phyloP scores from a whole-genome alignment of 176 grass and related monocot genomes.

The Thalia dealbata region DNA sequence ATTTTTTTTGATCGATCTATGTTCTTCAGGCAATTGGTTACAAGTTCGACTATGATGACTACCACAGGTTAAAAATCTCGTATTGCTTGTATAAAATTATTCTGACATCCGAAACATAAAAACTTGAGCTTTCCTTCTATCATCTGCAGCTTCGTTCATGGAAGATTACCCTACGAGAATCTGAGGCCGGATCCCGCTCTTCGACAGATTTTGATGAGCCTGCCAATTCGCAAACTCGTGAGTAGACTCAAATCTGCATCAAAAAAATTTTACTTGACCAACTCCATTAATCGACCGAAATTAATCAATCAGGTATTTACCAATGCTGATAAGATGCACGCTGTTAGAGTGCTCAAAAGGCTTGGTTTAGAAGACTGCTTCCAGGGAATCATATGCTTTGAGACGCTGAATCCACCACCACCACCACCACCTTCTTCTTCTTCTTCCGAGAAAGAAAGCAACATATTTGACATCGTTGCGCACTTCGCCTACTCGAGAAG shows the following conservation, averaged over 20 bases:
- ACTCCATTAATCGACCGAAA: too few species aligned
- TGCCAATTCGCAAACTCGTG: conserved; percentile 82
- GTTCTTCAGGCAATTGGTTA: conserved; percentile 57
- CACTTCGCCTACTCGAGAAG: conserved; percentile 39
- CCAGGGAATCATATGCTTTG: conserved; percentile 70
- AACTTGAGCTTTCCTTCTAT: conserved; percentile 1
- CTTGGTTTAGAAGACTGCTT: conserved; percentile 86
- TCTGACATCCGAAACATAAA: too few species aligned
- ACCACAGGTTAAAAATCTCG: conserved; percentile 37
- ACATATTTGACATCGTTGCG: conserved; percentile 69
- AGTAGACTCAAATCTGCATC: not conserved
- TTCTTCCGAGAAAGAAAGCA: not conserved
- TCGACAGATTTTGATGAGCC: conserved; percentile 58
- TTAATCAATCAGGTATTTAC: conserved; percentile 50
- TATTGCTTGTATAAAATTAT: not conserved
- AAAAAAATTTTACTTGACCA: not conserved
- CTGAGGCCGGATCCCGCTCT: conserved; percentile 64
- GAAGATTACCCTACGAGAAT: conserved; percentile 62
- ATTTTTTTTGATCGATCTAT: not conserved
- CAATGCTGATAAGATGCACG: conserved; percentile 69
- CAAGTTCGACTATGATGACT: conserved; percentile 65
- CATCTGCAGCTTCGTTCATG: conserved; percentile 83
- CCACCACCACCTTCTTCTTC: conserved; percentile 6
- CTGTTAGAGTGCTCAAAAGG: conserved; percentile 54
- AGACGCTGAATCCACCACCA: conserved; percentile 51